Evolutionary conservation across 2,329 filamentous ascomycete species (phyloP).

Genomic region (Kalmusia sp.): DNA sequence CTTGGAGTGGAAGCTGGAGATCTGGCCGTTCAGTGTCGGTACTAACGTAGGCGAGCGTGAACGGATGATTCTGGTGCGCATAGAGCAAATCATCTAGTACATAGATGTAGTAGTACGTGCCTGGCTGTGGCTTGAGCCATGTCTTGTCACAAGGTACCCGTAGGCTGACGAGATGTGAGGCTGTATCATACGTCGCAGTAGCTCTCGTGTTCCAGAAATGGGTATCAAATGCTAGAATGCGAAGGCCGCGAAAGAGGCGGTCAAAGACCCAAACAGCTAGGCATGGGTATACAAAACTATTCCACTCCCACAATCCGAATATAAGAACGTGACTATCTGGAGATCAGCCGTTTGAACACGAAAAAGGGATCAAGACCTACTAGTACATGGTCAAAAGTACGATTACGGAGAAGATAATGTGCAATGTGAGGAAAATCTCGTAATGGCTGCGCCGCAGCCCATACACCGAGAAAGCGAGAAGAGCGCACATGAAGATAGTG

Average conservation of each 20-base stretch:
- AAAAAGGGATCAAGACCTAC: constrained; percentile 46
- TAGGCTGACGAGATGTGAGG: constrained; percentile 56
- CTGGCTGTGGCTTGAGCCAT: constrained; percentile 48
- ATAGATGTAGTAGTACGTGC: constrained; percentile 61
- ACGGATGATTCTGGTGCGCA: constrained; percentile 58
- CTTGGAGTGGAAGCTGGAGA: background rate
- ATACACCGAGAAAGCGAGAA: constrained; percentile 58
- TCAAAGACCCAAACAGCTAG: constrained; percentile 60
- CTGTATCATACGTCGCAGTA: constrained; percentile 51
- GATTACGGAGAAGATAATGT: constrained; percentile 52
- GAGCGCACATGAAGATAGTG: constrained; percentile 53
- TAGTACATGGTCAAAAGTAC: constrained; percentile 60
- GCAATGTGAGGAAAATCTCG: constrained; percentile 50
- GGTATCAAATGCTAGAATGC: constrained; percentile 55
- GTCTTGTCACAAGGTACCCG: constrained; percentile 49
- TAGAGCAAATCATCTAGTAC: constrained; percentile 53
- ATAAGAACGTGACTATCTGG: constrained; percentile 58
- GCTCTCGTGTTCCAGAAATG: constrained; percentile 45
- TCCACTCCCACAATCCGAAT: constrained; percentile 56
- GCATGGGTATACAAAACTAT: constrained; percentile 59
- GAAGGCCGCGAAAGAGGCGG: constrained; percentile 53
- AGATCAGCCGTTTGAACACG: constrained; percentile 10
- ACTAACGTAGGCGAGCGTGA: constrained; percentile 41
- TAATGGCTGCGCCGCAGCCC: constrained; percentile 60
- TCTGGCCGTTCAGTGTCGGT: constrained; percentile 5